Evolutionary conservation across 768 basidiomycete species (phyloP), one percentile per base, ranked within the genome.

Genomic region (Xerocomus brunneocitrinus): DNA sequence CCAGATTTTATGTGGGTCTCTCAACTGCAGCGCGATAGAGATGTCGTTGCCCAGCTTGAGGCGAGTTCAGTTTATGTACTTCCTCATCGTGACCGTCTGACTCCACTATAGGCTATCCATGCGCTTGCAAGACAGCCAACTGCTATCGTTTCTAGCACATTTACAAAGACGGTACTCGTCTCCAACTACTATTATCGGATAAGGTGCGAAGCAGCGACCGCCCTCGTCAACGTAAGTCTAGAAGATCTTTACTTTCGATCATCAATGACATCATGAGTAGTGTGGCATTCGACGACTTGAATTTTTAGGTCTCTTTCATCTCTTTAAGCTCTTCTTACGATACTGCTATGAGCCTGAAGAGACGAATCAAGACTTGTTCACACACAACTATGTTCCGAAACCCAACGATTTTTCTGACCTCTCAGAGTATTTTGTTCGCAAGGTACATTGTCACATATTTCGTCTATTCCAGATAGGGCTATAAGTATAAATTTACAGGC

Each of bases 1-100:
- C 92, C 91, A 40, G 94, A 95, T 74, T 98, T 94, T 64, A 95
- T 95, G 91, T 99, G 95, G 94, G 89, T 95, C 22, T 91, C 87
- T 38, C 97, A 98, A 67, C 74, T 99, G 47, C 92, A 95, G 71
- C 78, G 94, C 52, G 97, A 99, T 70, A 77, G 93, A 56, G 97
- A 99, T 71, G 95, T 99, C 35, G 87, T 98, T 22, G 97, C 95
- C 2, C 97, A 99, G 69, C 76, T 98, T 13, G 95, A 98, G 85
- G 95, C 91, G 59, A 62, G 84, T 68, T 39, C 27, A 32, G 31
- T 49, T 14, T n/a, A 16, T 31, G 40, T 52, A 25, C 14, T 38
- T 14, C 9, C 6, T 2, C n/a, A n/a, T 41, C 24, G n/a, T n/a
- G 16, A 19, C 46, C 27, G 52, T 54, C 58, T 58, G 39, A 57